These are phyloP conservation scores for Pyrenophora teres DNA, from an alignment of 2,329 filamentous ascomycete genomes.

Conservation along the genomic window DNA sequence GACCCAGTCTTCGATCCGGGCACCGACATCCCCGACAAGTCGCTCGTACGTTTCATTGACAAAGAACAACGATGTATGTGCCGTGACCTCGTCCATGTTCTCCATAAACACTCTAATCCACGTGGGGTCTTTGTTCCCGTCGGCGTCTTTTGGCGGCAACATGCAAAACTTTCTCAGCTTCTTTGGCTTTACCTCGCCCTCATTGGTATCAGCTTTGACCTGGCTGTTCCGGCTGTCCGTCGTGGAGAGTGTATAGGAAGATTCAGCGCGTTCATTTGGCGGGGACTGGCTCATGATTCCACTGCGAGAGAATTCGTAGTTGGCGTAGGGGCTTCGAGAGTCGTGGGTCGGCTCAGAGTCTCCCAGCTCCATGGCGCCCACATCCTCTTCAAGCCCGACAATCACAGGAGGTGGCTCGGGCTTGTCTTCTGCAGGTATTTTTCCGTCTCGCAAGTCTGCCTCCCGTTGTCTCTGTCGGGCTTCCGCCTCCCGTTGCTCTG, in stretches of 20 bases:
- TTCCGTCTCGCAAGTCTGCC: conserved; percentile 7
- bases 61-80: conserved; percentile 83
- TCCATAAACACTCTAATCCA: conserved; percentile 85
- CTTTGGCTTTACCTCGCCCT: conserved; percentile 38
- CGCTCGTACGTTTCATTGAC: conserved; percentile 72
- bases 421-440: conserved; percentile 16
- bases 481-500: conserved; percentile 15
- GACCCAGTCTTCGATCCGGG: conserved; percentile 71
- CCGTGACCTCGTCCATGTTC: conserved; percentile 80
- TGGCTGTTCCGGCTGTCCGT: conserved; percentile 19
- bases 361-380: conserved; percentile 30
- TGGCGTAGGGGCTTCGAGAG: conserved; percentile 25
- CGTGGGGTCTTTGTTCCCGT: conserved; percentile 66
- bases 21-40: conserved; percentile 75
- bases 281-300: conserved; percentile 33
- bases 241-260: conserved; percentile 29
- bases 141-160: conserved; percentile 63
- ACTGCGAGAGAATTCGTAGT: conserved; percentile 40
- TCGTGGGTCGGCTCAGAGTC: conserved; percentile 3
- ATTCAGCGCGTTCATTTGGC: conserved; percentile 29
- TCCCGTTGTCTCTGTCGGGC: conserved; percentile 19
- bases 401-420: conserved; percentile 2
- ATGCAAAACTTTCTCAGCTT: conserved; percentile 80
- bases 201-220: background rate
- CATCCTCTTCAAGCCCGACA: conserved; percentile 24